phyloP scores from a whole-genome alignment of 805 yeast genomes.

The Kodamaea hsintzibuensis region DNA sequence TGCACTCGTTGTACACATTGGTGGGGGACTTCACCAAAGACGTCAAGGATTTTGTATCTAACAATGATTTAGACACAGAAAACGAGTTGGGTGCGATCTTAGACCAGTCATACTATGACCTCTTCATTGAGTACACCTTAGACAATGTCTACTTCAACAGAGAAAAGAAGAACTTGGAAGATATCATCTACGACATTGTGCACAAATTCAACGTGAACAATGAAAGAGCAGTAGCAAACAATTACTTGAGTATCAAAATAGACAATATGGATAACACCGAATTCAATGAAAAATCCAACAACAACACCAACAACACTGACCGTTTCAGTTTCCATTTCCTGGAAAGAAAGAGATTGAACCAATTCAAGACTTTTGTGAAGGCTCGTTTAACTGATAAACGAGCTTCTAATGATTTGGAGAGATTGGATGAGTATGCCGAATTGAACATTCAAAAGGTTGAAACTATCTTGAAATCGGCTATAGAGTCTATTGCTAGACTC shows the following conservation, averaged over 20 bases:
- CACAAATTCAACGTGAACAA: slow-evolving; percentile 43
- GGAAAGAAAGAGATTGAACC: slow-evolving; percentile 49
- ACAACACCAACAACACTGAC: slow-evolving; percentile 20
- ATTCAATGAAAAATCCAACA: slow-evolving; percentile 14
- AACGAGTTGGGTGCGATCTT: slow-evolving; percentile 50
- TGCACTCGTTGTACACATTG: slow-evolving; percentile 64
- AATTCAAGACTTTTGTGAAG: slow-evolving; percentile 59
- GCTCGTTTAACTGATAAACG: slow-evolving; percentile 43
- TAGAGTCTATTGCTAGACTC: slow-evolving; percentile 76
- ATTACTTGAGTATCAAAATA: slow-evolving; percentile 35
- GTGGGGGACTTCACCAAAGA: slow-evolving; percentile 62
- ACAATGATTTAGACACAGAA: slow-evolving; percentile 47
- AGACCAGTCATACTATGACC: slow-evolving; percentile 71
- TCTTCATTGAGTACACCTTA: slow-evolving; percentile 67
- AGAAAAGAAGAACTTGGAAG: slow-evolving; percentile 70
- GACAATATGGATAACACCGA: slow-evolving; percentile 36
- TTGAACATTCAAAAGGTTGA: slow-evolving; percentile 55
- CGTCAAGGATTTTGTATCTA: slow-evolving; percentile 58
- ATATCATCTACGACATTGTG: slow-evolving; percentile 46
- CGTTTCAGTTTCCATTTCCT: slow-evolving; percentile 31
- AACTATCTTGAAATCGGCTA: slow-evolving; percentile 59
- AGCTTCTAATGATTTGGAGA: slow-evolving; percentile 24
- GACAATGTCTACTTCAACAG: slow-evolving; percentile 67
- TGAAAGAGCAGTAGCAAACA: slow-evolving; percentile 37
- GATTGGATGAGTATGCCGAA: slow-evolving; percentile 23